A percentile compares a stretch with the other conserved stretches of the same genome.
phyloP scores from a whole-genome alignment of 352 stramenopile genomes.

The Globisporangium splendens region DNA sequence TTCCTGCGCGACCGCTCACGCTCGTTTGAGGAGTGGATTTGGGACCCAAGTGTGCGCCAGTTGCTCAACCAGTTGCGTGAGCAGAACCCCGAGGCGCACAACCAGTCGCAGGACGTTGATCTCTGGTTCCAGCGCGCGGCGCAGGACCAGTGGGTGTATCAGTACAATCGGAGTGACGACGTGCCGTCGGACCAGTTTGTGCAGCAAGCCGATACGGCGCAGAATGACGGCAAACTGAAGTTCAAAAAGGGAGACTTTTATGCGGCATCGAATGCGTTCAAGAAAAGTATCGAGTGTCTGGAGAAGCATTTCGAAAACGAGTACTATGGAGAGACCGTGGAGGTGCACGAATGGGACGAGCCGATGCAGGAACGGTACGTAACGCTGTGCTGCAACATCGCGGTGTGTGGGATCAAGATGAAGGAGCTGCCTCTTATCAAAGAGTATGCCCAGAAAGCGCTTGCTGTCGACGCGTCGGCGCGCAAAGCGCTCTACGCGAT shows the following conservation, averaged over 20 bases:
- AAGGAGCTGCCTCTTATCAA: slow-evolving; percentile 45
- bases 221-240: slow-evolving; percentile 60
- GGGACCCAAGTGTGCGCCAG: slow-evolving; percentile 58
- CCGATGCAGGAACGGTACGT: slow-evolving; percentile 41
- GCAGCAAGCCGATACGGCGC: slow-evolving; percentile 36
- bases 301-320: slow-evolving; percentile 38
- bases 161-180: slow-evolving; percentile 13
- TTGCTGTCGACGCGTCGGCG: slow-evolving; percentile 37
- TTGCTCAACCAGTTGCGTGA: slow-evolving; percentile 46
- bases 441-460: slow-evolving; percentile 54
- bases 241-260: slow-evolving; percentile 66
- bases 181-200: slow-evolving; percentile 23
- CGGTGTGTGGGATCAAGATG: slow-evolving; percentile 75
- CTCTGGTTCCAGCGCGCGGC: slow-evolving; percentile 41
- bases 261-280: slow-evolving; percentile 65
- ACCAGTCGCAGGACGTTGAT: slow-evolving; percentile 27
- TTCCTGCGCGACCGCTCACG: slow-evolving; percentile 59
- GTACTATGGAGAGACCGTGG: slow-evolving; percentile 37
- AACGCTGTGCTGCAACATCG: slow-evolving; percentile 71
- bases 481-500: slow-evolving; percentile 73
- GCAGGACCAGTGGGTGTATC: slow-evolving; percentile 16
- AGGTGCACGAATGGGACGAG: slow-evolving; percentile 40
- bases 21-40: slow-evolving; percentile 74
- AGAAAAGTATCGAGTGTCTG: slow-evolving; percentile 36
- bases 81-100: slow-evolving; percentile 22